Percentiles rank a stretch among this genome's conserved stretches.
Conservation (phyloP, 371 early-diverging fungal species). For the Rhizomucor pusillus region DNA sequence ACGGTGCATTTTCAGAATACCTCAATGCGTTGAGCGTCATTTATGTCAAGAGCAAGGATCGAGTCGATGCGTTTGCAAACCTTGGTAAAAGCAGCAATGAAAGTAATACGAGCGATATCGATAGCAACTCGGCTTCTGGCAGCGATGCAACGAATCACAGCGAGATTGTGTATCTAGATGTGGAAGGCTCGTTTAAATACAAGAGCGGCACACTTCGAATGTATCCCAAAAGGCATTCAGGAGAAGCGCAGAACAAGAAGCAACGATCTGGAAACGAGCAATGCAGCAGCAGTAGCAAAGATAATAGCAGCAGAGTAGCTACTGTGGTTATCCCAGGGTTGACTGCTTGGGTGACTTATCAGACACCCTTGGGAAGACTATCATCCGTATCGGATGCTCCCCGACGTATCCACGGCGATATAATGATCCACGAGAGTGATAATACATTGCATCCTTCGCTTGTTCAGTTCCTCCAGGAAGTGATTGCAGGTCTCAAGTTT, state of each 20-base stretch:
- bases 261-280: conserved; percentile 5
- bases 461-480: conserved; percentile 70
- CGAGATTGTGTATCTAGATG: conserved; percentile 27
- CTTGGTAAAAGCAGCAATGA: background rate
- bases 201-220: conserved; percentile 48
- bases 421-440: conserved; percentile 72
- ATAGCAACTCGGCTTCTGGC: background rate
- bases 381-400: conserved; percentile 37
- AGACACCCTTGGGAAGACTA: conserved; percentile 58
- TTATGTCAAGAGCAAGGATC: conserved; percentile 59
- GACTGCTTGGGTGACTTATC: conserved; percentile 59
- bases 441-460: conserved; percentile 78
- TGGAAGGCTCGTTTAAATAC: conserved; percentile 41
- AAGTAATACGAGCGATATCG: background rate
- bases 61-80: conserved; percentile 48
- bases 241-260: conserved; percentile 15
- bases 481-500: conserved; percentile 61
- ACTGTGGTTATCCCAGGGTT: conserved; percentile 68
- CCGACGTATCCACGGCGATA: conserved; percentile 61
- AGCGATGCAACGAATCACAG: conserved; percentile 2
- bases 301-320: conserved; percentile 46
- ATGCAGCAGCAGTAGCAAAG: background rate
- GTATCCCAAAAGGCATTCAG: conserved; percentile 51
- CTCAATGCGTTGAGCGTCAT: conserved; percentile 66
- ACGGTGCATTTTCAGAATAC: conserved; percentile 68